phyloP scores from a whole-genome alignment of 164 flowering plant genomes.

The Piper betle region DNA sequence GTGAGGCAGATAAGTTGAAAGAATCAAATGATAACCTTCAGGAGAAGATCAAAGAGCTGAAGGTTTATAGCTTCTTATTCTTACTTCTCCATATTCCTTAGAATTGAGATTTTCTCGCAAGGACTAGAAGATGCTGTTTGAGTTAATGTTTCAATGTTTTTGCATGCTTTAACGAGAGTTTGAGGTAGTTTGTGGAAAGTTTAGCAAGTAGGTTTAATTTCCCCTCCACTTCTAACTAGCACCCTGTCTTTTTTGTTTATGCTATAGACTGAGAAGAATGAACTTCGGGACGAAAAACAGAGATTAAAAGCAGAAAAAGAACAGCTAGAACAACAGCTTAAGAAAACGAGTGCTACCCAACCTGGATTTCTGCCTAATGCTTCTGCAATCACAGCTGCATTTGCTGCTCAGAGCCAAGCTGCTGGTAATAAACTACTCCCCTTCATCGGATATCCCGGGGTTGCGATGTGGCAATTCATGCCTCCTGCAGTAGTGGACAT shows the following conservation, averaged over 20 bases:
- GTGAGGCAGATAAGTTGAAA: constrained; percentile 72
- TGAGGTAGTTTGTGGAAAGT: not conserved
- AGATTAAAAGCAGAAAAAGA: constrained; percentile 79
- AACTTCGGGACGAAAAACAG: constrained; percentile 89
- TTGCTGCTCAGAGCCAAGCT: constrained; percentile 57
- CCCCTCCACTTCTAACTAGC: not conserved
- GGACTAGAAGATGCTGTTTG: not conserved
- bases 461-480: constrained; percentile 98
- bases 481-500: constrained; percentile 92
- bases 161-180: not conserved
- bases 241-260: not conserved
- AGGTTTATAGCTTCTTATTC: constrained; percentile 24
- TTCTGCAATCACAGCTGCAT: constrained; percentile 49
- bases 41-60: constrained; percentile 80
- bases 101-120: not conserved
- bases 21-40: constrained; percentile 67
- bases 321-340: constrained; percentile 69
- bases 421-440: constrained; percentile 64
- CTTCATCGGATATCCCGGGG: constrained; percentile 69
- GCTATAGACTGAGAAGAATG: constrained; percentile 69
- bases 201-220: not conserved
- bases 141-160: not conserved
- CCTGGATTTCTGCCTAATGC: constrained; percentile 57
- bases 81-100: not conserved
- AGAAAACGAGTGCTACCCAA: constrained; percentile 38